phyloP scores from a whole-genome alignment of 2,329 filamentous ascomycete species.

The Sclerotinia subarctica region DNA sequence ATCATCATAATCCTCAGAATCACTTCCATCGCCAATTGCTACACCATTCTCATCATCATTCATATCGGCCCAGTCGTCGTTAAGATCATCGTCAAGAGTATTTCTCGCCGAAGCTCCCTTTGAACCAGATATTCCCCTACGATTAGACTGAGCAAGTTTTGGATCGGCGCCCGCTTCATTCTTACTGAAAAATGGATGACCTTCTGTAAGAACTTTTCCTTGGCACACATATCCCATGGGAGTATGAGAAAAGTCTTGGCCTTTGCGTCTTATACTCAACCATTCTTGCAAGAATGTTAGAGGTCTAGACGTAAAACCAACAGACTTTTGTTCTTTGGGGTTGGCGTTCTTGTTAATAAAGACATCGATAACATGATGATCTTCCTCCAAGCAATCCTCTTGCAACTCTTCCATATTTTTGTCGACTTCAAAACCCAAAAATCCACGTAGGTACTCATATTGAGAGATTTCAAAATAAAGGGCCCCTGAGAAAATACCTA shows the following conservation, averaged over 20 bases:
- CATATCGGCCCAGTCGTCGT: conserved; percentile 1
- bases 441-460: conserved; percentile 40
- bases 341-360: not conserved
- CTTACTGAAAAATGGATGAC: conserved; percentile 51
- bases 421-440: conserved; percentile 21
- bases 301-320: conserved; percentile 39
- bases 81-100: not conserved
- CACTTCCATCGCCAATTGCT: not conserved
- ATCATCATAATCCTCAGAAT: not conserved
- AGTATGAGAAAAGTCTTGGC: conserved; percentile 56
- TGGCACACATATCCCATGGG: conserved; percentile 51
- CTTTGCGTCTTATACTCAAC: conserved; percentile 52
- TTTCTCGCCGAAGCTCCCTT: not conserved
- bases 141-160: not conserved
- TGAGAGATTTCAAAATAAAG: conserved; percentile 57
- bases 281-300: conserved; percentile 54
- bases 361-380: not conserved
- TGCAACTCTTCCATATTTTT: conserved; percentile 20
- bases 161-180: not conserved
- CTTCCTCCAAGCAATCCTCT: not conserved
- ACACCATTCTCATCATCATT: not conserved
- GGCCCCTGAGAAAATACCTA: conserved; percentile 59
- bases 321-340: not conserved
- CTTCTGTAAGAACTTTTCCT: conserved; percentile 42
- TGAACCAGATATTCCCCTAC: not conserved